A percentile compares a stretch with the other conserved stretches of the same genome.
phyloP scores from a whole-genome alignment of 73 alveolate genomes.

The Paramecium sonneborni region DNA sequence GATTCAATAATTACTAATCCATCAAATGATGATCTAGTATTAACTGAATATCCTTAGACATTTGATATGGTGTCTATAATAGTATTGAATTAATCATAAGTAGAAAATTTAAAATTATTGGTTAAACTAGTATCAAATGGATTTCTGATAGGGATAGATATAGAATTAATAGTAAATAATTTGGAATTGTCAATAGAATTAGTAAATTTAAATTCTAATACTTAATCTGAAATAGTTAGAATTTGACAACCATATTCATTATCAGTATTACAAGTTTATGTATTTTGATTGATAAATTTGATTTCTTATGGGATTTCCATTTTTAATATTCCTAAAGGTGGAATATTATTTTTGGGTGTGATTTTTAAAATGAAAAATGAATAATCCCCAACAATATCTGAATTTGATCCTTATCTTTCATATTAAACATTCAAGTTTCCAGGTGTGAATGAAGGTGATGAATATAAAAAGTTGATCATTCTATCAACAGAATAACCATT shows the following conservation, averaged over 20 bases:
- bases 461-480: not conserved
- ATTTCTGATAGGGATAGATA: not conserved
- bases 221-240: not conserved
- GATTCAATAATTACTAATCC: not conserved
- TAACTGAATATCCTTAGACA: conserved; percentile 9
- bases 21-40: not conserved
- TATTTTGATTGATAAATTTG: not conserved
- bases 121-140: conserved; percentile 40
- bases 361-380: not conserved
- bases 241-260: not conserved
- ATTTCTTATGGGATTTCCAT: conserved; percentile 8
- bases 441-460: not conserved
- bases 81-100: not conserved
- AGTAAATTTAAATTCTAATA: not conserved
- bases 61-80: not conserved
- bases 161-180: not conserved
- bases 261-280: not conserved
- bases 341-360: not conserved
- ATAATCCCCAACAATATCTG: not conserved
- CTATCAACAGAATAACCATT: conserved; percentile 14
- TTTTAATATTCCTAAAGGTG: not conserved
- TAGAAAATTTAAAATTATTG: not conserved
- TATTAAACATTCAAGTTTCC: not conserved
- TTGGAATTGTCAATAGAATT: not conserved
- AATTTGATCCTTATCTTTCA: not conserved